Evolutionary conservation across 164 flowering plant species (phyloP).

Genomic region (grape (Vitis vinifera)): DNA sequence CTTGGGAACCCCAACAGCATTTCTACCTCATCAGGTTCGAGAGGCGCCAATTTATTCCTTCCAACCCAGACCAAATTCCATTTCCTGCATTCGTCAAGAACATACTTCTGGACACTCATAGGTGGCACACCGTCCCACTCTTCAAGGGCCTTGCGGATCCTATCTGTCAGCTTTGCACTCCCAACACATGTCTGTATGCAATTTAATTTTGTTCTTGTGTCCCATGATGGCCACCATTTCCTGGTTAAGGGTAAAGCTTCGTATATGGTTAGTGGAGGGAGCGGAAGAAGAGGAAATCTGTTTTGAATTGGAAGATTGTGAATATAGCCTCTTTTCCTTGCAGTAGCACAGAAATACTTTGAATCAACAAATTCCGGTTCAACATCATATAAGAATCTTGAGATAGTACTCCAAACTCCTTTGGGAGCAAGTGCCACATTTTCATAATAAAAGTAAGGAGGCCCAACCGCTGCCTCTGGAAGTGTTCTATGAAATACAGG

Average conservation of each 20-base stretch:
- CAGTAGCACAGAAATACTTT: slow-evolving; percentile 75
- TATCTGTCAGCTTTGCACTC: slow-evolving; percentile 76
- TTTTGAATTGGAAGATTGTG: slow-evolving; percentile 81
- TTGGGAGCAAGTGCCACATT: slow-evolving; percentile 92
- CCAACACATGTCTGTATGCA: slow-evolving; percentile 73
- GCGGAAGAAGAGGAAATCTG: slow-evolving; percentile 66
- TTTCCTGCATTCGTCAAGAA: slow-evolving; percentile 66
- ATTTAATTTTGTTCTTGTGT: slow-evolving; percentile 68
- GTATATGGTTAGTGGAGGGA: slow-evolving; percentile 67
- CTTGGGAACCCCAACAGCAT: slow-evolving; percentile 80
- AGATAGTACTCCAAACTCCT: slow-evolving; percentile 85
- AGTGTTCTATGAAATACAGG: slow-evolving; percentile 32
- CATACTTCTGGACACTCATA: slow-evolving; percentile 46
- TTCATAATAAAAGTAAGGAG: slow-evolving; percentile 89
- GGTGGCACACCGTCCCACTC: slow-evolving; percentile 62
- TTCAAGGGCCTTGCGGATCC: slow-evolving; percentile 66
- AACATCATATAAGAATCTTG: slow-evolving; percentile 66
- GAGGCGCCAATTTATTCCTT: slow-evolving; percentile 78
- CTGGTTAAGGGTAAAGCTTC: slow-evolving; percentile 77
- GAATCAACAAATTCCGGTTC: slow-evolving; percentile 96
- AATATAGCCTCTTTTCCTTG: slow-evolving; percentile 87
- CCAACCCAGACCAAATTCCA: slow-evolving; percentile 99
- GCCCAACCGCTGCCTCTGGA: slow-evolving; percentile 72
- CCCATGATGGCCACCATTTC: slow-evolving; percentile 98
- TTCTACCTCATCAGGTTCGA: slow-evolving; percentile 87